A percentile compares a stretch with the other conserved stretches of the same genome.
Evolutionary conservation across 169 alveolate species (phyloP).

Genomic region (Eimeria acervulina): DNA sequence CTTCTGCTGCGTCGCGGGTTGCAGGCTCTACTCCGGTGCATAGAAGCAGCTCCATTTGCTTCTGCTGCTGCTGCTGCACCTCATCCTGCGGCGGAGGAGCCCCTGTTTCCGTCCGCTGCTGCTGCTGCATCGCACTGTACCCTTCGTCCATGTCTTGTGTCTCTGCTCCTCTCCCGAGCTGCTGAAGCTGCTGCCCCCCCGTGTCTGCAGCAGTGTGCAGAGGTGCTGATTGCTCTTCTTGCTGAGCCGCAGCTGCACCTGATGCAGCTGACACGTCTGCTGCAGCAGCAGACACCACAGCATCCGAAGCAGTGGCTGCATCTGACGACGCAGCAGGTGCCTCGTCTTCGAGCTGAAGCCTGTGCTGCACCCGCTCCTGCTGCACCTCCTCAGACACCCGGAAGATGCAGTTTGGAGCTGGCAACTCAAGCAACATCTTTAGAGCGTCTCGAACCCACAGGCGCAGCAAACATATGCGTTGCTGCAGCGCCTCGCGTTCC

Average conservation of each 20-base stretch:
- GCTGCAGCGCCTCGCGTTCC: conserved; percentile 81
- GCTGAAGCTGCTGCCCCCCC: conserved; percentile 1
- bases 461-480: conserved; percentile 78
- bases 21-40: neutral
- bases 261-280: conserved; percentile 48
- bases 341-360: conserved; percentile 61
- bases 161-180: neutral
- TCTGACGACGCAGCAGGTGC: conserved; percentile 24
- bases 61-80: conserved; percentile 65
- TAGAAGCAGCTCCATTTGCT: conserved; percentile 8
- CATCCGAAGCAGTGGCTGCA: conserved; percentile 30
- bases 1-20: conserved; percentile 44
- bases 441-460: conserved; percentile 78
- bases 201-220: neutral
- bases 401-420: conserved; percentile 58
- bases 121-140: conserved; percentile 47
- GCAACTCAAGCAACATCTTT: conserved; percentile 75
- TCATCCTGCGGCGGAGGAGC: conserved; percentile 42
- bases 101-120: conserved; percentile 33
- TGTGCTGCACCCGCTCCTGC: conserved; percentile 76
- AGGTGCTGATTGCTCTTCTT: neutral
- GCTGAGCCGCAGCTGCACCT: conserved; percentile 9
- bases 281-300: conserved; percentile 38
- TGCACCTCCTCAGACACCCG: conserved; percentile 60
- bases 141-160: conserved; percentile 31